A percentile compares a stretch with the other conserved stretches of the same genome.
Evolutionary conservation across 345 rosid genomes (phyloP).

Genomic region (Brassica rapa): DNA sequence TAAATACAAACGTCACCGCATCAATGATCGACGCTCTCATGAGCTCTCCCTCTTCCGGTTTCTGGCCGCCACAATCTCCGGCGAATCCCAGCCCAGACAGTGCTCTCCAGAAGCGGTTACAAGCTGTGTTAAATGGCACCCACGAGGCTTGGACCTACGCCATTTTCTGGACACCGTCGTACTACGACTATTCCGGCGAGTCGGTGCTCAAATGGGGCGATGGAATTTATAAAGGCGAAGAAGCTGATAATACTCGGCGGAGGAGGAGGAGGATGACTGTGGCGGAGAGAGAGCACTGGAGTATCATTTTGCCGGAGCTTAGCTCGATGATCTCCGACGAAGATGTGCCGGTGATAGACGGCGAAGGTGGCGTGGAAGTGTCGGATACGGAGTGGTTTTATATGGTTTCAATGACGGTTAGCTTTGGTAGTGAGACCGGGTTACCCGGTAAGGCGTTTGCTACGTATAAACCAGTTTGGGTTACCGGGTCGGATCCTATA

Average conservation of each 20-base stretch:
- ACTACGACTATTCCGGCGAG: slow-evolving; percentile 47
- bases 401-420: slow-evolving; percentile 80
- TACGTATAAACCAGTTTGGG: slow-evolving; percentile 61
- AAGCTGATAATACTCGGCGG: slow-evolving; percentile 48
- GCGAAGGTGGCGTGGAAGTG: slow-evolving; percentile 68
- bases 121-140: slow-evolving; percentile 65
- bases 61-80: background rate
- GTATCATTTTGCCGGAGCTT: slow-evolving; percentile 63
- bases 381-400: slow-evolving; percentile 93
- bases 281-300: slow-evolving; percentile 65
- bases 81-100: slow-evolving; percentile 55
- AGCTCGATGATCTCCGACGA: slow-evolving; percentile 74
- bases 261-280: slow-evolving; percentile 34
- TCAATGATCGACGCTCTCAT: slow-evolving; percentile 21
- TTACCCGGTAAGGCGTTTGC: slow-evolving; percentile 72
- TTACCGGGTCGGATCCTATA: slow-evolving; percentile 60
- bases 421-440: slow-evolving; percentile 63
- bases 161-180: slow-evolving; percentile 85
- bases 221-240: slow-evolving; percentile 85
- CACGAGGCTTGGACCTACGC: slow-evolving; percentile 84
- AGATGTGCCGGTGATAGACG: background rate
- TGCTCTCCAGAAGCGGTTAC: slow-evolving; percentile 80
- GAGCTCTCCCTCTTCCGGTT: slow-evolving; percentile 9
- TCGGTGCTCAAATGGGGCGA: slow-evolving; percentile 82
- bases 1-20: background rate